Evolutionary conservation across 176 grass and related monocot genomes (phyloP), one percentile per base, ranked within the genome.

Genomic region (Lolium multiflorum): DNA sequence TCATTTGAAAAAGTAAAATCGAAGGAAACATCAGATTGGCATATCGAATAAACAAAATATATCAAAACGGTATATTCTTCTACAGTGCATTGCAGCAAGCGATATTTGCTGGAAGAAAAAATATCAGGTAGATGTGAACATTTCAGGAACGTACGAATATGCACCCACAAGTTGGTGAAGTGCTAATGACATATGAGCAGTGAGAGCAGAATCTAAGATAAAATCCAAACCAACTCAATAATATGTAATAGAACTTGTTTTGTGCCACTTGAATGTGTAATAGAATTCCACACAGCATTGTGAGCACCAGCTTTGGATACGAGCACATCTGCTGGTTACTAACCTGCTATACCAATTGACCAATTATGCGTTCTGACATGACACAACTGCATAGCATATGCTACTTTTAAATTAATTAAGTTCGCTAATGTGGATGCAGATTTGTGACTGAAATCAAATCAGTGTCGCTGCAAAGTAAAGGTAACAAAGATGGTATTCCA

Each of bases 301-400:
- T 25, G 9, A 7, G 49, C 21, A 83, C 11, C 41, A 84, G 56
- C 70, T 49, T 38, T 61, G 28, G 43, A 62, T 11, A 84, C 11
- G 6, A 85, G 20, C 55, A 73, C 31, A 62, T 79, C 7, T 62
- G 26, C 54, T 89, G 77, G 11, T 13, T 62, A 83, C 58, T 61
- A 83, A 51, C 16, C 2, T 62, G 31, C 25, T 77, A 78, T 78
- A 79, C 18, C 63, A 14, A 50, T 48, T 21, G 7, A 60, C 72
- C 14, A 60, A 2, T 74, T 21, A 10, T 48, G 0, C 37, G 18
- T 68, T 52, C 25, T 11, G 49, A 55, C 47, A 69, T 18, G 16
- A 22, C 31, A 87, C 20, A 71, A 70, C 59, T 82, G 24, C 21
- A 58, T 57, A 77, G 3, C 5, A 57, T 21, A 22, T 59, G 18